Evolutionary conservation across 2,329 filamentous ascomycete genomes (phyloP), one percentile per base, ranked within the genome.

Genomic region (Emmonsiellopsis sp.): DNA sequence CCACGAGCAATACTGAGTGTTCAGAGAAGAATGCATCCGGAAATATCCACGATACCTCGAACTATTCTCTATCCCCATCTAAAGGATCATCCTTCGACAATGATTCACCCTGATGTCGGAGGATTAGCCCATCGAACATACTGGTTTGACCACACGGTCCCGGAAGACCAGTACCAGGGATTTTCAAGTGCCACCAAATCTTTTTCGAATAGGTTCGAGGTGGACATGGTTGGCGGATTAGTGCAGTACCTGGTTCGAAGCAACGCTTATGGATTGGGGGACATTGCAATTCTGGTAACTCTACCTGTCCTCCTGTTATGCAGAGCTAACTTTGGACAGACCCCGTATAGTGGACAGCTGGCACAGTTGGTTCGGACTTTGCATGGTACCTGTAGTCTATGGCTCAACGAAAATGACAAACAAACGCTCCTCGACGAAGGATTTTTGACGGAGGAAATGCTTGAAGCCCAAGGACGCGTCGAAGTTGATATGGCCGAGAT

Each of bases 21-120:
- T 2, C 65, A 67, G 56, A 59, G 64, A 9, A 61, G 65, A 9
- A 67, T 66, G 63, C 63, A 64, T 52, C 65, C 65, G 27, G 58
- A 62, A 2, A 65, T 67, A 49, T 58, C 65, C 8, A 53, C 61
- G 17, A 44, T 67, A 21, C 56, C 60, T 40, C 56, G 63, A 17
- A 47, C 58, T 9, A 64, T 60, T 7, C 42, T 61, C 2, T 67
- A 67, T 53, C 63, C 64, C 8, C 61, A 59, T 47, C 52, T 67
- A 11, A 39, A 56, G 47, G 62, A 64, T 39, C 56, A 58, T 42
- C 32, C 48, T 13, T 50, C 47, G 8, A 61, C 58, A 2, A 51
- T 52, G 34, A 21, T 45, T 14, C 51, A 58, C 52, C 42, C 54
- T n/a, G 50, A 39, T 10, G 60, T 62, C 8, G 47, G 47, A 9